phyloP scores from a whole-genome alignment of 2,329 filamentous ascomycete genomes.

The Trichophyton schoenleinii region DNA sequence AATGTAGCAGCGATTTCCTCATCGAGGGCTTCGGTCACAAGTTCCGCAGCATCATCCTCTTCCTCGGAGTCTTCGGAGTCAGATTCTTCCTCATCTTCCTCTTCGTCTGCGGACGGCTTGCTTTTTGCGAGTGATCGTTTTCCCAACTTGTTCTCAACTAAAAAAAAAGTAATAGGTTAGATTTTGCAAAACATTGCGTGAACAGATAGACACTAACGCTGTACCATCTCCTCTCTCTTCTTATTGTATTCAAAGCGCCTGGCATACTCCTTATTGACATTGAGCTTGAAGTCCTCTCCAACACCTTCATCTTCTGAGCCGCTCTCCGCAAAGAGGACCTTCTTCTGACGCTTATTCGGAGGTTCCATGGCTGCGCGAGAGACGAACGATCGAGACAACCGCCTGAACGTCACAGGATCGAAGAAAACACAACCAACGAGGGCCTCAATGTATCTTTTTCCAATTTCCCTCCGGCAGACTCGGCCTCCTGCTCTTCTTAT shows the following conservation, averaged over 20 bases:
- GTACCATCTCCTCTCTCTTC: conserved; percentile 75
- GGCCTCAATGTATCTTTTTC: neutral
- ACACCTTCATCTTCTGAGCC: conserved; percentile 29
- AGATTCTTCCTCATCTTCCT: conserved; percentile 42
- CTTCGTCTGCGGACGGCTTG: conserved; percentile 21
- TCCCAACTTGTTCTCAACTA: conserved; percentile 81
- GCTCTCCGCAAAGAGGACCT: conserved; percentile 29
- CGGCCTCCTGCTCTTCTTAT: neutral
- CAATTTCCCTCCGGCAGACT: neutral
- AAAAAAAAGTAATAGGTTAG: conserved; percentile 5
- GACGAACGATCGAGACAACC: neutral
- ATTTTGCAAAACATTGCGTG: neutral
- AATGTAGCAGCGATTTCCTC: conserved; percentile 77
- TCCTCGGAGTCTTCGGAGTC: conserved; percentile 57
- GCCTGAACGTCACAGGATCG: neutral
- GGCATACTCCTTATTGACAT: conserved; percentile 84
- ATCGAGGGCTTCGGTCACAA: conserved; percentile 76
- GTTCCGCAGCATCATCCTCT: conserved; percentile 80
- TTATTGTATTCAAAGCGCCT: conserved; percentile 92
- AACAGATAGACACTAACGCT: conserved; percentile 20
- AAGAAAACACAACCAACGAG: neutral
- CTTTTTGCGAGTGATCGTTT: conserved; percentile 26
- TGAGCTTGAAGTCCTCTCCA: conserved; percentile 40
- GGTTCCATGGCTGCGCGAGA: conserved; percentile 26
- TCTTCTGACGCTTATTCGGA: conserved; percentile 30